Evolutionary conservation across 768 basidiomycete species (phyloP), one percentile per base, ranked within the genome.

Genomic region (Chalciporus piperatus): DNA sequence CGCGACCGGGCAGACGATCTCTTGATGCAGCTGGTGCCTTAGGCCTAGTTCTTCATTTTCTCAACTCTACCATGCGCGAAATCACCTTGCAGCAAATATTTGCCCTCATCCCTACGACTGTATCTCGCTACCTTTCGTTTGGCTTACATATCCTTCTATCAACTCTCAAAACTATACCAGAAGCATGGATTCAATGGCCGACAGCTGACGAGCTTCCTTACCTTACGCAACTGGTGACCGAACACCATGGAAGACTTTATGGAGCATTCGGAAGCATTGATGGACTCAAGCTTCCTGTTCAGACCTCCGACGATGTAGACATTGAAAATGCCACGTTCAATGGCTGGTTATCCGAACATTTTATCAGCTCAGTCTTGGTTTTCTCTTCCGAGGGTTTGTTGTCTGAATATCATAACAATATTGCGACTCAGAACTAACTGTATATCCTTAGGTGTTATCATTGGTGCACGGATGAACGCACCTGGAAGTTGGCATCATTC

Each of bases 281-380:
- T 68, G 73, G 76, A 1, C 54, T 76, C 0, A 73, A 72, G 42
- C 57, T 78, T 16, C 60, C 65, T 3, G 65, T 69, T 0, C 66
- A 75, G 49, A 66, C 63, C 8, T 72, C 72, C 0, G 59, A 63
- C 33, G 72, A 79, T 60, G 51, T 57, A 1, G 70, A 74, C 2
- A 64, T 77, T 22, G 74, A 78, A 56, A 80, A 80, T 60, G 66
- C 71, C 7, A 77, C 72, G 10, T 78, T 70, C 54, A 77, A 76
- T 64, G 70, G 74, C 0, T 80, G 75, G 76, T 44, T 72, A 1
- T 64, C 65, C 23, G 67, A 68, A 4, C 76, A 78, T 51, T 76
- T 63, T 52, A 55, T 74, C 3, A 77, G 68, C 48, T 65, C 48
- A 54, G 72, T 77, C 0, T 39, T 77, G 47, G 72, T 64, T 0